Evolutionary conservation across 768 basidiomycete genomes (phyloP).

Genomic region (Pluteus cervinus): DNA sequence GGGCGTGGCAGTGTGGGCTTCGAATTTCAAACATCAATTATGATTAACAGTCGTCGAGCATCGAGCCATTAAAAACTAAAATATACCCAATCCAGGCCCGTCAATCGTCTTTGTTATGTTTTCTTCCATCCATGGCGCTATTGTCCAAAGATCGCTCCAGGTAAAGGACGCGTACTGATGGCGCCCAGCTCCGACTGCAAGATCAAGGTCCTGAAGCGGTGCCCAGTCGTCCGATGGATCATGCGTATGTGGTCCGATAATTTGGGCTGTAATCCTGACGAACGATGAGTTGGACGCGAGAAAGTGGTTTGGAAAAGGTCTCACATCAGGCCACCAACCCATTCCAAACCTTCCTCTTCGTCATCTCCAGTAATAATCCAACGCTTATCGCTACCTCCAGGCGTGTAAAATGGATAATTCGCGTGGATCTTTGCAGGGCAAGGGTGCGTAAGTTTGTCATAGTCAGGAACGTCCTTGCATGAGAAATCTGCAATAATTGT

Average conservation of each 20-base stretch:
- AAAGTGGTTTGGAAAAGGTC: slow-evolving; percentile 13
- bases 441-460: slow-evolving; percentile 47
- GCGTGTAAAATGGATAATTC: slow-evolving; percentile 71
- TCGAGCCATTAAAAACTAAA: no score
- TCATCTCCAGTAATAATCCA: slow-evolving; percentile 48
- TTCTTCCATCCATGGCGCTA: slow-evolving; percentile 78
- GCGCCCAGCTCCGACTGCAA: slow-evolving; percentile 39
- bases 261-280: slow-evolving; percentile 56
- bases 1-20: no score
- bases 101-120: slow-evolving; percentile 57
- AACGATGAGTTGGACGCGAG: not conserved
- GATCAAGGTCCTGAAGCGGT: no score
- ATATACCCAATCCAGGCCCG: slow-evolving; percentile 65
- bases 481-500: slow-evolving; percentile 16
- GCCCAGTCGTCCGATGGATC: slow-evolving; percentile 28
- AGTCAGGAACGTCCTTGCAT: slow-evolving; percentile 26
- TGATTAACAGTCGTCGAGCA: no score
- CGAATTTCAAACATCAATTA: no score
- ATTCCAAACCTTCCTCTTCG: slow-evolving; percentile 56
- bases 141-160: slow-evolving; percentile 60
- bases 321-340: slow-evolving; percentile 72
- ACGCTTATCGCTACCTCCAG: slow-evolving; percentile 61
- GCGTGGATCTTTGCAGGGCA: slow-evolving; percentile 46
- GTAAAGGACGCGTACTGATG: slow-evolving; percentile 66
- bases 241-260: slow-evolving; percentile 38